Conservation (phyloP, 305 asterid genomes). For the Fraxinus baroniana region DNA sequence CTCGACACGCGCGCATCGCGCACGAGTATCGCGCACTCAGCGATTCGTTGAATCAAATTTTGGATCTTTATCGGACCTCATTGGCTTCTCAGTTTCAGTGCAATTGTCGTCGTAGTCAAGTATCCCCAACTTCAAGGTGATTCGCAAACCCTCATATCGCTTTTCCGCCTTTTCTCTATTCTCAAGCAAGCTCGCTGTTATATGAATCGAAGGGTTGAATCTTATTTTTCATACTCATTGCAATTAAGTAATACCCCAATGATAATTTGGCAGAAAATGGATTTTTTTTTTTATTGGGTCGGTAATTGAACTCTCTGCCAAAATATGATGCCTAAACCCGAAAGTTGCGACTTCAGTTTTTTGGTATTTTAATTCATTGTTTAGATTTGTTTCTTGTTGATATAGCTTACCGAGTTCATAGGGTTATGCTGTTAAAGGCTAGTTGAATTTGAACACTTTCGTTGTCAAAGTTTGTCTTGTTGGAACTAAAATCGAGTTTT, state of each 20-base stretch:
- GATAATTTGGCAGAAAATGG: background rate
- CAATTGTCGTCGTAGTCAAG: slow-evolving; percentile 14
- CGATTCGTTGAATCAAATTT: slow-evolving; percentile 13
- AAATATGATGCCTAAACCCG: slow-evolving; percentile 5
- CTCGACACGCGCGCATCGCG: background rate
- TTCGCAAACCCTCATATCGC: slow-evolving; percentile 33
- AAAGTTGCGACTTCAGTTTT: slow-evolving; percentile 12
- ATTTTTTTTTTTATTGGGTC: background rate
- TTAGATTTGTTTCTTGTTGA: background rate
- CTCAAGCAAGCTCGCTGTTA: background rate
- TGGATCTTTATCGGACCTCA: slow-evolving; percentile 20
- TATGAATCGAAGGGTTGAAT: background rate
- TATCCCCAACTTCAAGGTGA: slow-evolving; percentile 21
- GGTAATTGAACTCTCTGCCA: background rate
- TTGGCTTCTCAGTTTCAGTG: background rate
- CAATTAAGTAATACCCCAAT: background rate
- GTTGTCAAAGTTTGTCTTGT: background rate
- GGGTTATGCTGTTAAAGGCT: slow-evolving; percentile 17
- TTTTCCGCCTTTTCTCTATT: background rate
- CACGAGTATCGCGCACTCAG: background rate
- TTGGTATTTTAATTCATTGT: slow-evolving; percentile 15
- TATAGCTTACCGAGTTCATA: background rate
- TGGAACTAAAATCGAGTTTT: background rate
- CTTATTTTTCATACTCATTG: background rate
- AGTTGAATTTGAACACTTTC: background rate